Percentiles rank a stretch among this genome's conserved stretches.
phyloP scores from a whole-genome alignment of 2,329 filamentous ascomycete genomes.

The Colletotrichum acutatum region DNA sequence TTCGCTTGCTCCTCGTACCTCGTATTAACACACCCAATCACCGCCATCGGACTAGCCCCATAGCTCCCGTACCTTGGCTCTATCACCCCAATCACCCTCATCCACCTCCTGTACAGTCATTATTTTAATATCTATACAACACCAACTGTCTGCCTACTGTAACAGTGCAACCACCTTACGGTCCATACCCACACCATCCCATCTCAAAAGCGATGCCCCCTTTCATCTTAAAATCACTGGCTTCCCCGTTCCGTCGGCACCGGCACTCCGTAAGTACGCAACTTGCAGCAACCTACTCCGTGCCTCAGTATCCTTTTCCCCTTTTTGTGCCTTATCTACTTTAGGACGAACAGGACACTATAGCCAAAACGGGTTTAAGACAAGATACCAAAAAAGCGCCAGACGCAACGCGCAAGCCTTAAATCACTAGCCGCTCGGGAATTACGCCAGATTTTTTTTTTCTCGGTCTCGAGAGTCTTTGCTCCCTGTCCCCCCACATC shows the following conservation, averaged over 20 bases:
- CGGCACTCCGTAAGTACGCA: too few species aligned
- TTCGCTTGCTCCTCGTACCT: not conserved
- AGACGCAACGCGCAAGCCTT: not conserved
- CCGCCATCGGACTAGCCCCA: not conserved
- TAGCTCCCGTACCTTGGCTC: not conserved
- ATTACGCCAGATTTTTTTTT: too few species aligned
- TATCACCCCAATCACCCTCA: not conserved
- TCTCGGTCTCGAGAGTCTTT: not conserved
- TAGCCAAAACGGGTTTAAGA: not conserved
- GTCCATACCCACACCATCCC: not conserved
- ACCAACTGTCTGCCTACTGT: not conserved
- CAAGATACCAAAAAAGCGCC: not conserved
- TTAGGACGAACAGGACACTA: not conserved
- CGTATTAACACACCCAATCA: not conserved
- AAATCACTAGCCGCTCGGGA: not conserved
- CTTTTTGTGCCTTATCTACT: not conserved
- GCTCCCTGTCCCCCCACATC: not conserved
- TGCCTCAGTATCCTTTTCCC: too few species aligned
- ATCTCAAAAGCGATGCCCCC: not conserved
- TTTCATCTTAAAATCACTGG: not conserved
- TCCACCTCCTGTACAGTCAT: not conserved
- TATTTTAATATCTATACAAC: not conserved
- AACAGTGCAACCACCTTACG: not conserved
- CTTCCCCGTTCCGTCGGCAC: too few species aligned
- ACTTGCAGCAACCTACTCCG: too few species aligned